Evolutionary conservation across 2,329 filamentous ascomycete genomes (phyloP), one percentile per base, ranked within the genome.

Genomic region (Emergomyces orientalis): DNA sequence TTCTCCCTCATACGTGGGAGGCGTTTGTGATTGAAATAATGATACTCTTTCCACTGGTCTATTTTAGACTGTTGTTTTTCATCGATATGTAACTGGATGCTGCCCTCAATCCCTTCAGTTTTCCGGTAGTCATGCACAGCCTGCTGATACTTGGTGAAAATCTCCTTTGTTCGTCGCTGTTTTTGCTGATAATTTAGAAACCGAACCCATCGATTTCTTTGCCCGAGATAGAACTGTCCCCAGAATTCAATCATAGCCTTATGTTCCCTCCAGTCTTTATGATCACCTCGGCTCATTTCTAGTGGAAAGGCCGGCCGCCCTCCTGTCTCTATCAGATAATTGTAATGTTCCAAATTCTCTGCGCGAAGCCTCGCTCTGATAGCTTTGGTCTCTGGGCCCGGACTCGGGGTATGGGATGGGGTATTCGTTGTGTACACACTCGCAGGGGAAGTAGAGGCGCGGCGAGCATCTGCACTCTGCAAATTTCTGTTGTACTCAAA

Each of bases 41-140:
- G 62, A 34, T 41, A 63, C 27, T 63, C 62, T 32, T 63, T 63
- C 62, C 62, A 63, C 1, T 61, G 49, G 5, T 63, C 62, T 37
- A 63, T 19, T 37, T 58, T 63, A 3, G 58, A 61, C 34, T 63
- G 62, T 34, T 63, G 34, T 27, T 22, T 22, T 49, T 37, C 27
- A 58, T 63, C 62, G 9, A 61, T 58, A 45, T 55, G 51, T 57
- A 61, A 17, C 7, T 63, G 47, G 37, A 63, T 61, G 19, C 51
- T n/a, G 25, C 62, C 59, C 8, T 57, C 32, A 19, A 63, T 51
- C 8, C 62, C 62, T 52, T 60, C 62, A 3, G 49, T 55, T 45
- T 57, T 1, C 13, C 62, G 62, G 51, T 62, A 30, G 34, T 62
- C 52, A 14, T 32, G 41, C 14, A 62, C 60, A 17, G 55, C 22